Evolutionary conservation across 2,329 filamentous ascomycete species (phyloP), one percentile per base, ranked within the genome.

Genomic region (Colletotrichum graminicola): DNA sequence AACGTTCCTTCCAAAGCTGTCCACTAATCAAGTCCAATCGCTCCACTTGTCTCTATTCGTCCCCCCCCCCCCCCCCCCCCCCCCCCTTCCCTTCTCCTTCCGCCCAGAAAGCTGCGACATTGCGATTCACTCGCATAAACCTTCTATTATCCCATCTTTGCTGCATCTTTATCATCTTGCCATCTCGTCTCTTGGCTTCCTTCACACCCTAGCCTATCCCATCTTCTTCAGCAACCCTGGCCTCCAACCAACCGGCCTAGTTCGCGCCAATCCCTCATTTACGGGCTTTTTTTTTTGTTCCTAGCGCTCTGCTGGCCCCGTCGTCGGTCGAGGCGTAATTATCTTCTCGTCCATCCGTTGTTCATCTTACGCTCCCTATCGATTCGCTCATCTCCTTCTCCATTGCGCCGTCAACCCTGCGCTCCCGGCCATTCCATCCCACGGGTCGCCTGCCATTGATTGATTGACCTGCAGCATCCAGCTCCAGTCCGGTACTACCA

Each of bases 381-480:
- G 14, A 23, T n/a, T 7, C 57, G 39, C 45, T 49, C 43, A 32
- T 49, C 14, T 34, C 57, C 14, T 16, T 43, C 41, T 10, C 10
- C n/a, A 47, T 43, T 14, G 32, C 57, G 29, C 21, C n/a, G 57
- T n/a, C 10, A 23, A 61, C 29, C 41, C 43, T 49, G 57, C 57
- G n/a, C 57, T 61, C 18, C 18, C 7, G 26, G 7, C 21, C 18
- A 51, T 67, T 51, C 49, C 52, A 71, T 71, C 34, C 59, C 59
- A 14, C 68, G 52, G 65, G 56, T 67, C 63, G 52, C 62, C 63
- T 51, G 26, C 51, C 32, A n/a, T 49, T 62, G 21, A 36, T 49
- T 62, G 21, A 36, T 43, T 62, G n/a, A 39, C 45, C 45, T 62
- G 45, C 60, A 41, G 34, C 60, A 51, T 39, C 23, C n/a, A 51